Evolutionary conservation across 495 filamentous ascomycete species (phyloP).

Genomic region (Penicillium samsonianum): DNA sequence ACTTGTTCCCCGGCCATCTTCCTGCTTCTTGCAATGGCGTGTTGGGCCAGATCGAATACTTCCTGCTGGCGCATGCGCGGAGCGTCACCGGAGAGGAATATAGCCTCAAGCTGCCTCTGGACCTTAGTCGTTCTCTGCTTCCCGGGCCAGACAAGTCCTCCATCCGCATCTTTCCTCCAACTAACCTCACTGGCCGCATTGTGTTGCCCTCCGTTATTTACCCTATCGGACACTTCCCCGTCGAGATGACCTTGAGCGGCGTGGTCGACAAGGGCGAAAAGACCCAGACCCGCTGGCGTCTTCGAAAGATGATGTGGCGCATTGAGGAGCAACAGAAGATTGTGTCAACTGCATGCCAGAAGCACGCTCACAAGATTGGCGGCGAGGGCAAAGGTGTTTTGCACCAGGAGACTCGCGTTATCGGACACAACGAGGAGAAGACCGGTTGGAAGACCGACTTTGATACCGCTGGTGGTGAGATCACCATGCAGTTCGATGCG

Average conservation of each 20-base stretch:
- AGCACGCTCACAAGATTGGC: slow-evolving; percentile 72
- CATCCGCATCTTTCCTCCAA: slow-evolving; percentile 93
- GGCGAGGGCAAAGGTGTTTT: slow-evolving; percentile 72
- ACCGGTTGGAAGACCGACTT: slow-evolving; percentile 98
- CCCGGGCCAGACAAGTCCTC: slow-evolving; percentile 74
- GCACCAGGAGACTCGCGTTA: slow-evolving; percentile 73
- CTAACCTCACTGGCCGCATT: slow-evolving; percentile 81
- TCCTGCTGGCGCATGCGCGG: slow-evolving; percentile 69
- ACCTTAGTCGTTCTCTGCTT: slow-evolving; percentile 72
- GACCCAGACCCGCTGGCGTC: slow-evolving; percentile 75
- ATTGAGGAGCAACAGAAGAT: slow-evolving; percentile 84
- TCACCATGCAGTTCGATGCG: slow-evolving; percentile 82
- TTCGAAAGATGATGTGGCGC: slow-evolving; percentile 89
- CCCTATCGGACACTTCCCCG: slow-evolving; percentile 79
- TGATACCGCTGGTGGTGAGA: slow-evolving; percentile 63
- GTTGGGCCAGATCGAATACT: slow-evolving; percentile 75
- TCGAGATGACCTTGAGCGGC: slow-evolving; percentile 78
- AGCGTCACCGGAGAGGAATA: slow-evolving; percentile 62
- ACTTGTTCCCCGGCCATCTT: slow-evolving; percentile 81
- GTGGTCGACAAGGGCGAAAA: slow-evolving; percentile 64
- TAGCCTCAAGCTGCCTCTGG: slow-evolving; percentile 62
- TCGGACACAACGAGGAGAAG: slow-evolving; percentile 75
- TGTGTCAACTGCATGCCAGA: slow-evolving; percentile 77
- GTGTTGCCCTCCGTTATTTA: slow-evolving; percentile 80
- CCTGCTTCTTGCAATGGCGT: slow-evolving; percentile 76